Base-by-base conservation (phyloP, 2,329 filamentous ascomycete genomes). In the Colletotrichum trifolii region DNA sequence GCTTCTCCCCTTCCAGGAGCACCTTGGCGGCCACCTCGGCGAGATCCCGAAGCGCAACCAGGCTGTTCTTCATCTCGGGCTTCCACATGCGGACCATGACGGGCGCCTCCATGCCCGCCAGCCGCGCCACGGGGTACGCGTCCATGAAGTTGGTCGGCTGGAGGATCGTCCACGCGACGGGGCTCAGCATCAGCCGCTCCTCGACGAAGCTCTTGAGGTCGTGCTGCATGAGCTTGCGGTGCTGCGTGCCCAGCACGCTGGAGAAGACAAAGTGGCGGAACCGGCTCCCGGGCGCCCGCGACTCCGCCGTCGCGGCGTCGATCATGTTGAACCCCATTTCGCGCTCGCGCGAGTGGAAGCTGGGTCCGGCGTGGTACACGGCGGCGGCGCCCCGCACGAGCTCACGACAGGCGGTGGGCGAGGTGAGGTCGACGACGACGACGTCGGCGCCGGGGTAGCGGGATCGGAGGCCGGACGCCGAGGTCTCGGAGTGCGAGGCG, bases 251-350 rank as follows among this genome's bases (percentile, higher is more conserved):
- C 33, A 59, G 35, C 5, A 39, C 39, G 12, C 39, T 46, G 6
- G 56, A 59, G 11, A 36, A 52, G 8, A 59, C 47, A 38, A 59
- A 59, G 47, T 53, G 47, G 1, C 38, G 38, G 6, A 59, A 25
- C 12, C 33, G 47, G n/a, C 1, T 59, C 0, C 39, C 34, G 1
- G 47, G 10, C 2, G 11, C 15, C 2, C 15, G 33, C 0, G 33
- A 33, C 48, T 59, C 56, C 4, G 40, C 47, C 3, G 47, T 46
- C 2, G 56, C 56, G 10, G 56, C 56, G 17, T 59, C 56, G 34
- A 59, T 46, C 47, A 59, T 53, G 40, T 59, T 59, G 47, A 59
- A 38, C 8, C 56, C 39, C 47, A 59, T 59, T 15, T 59, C 56
- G 8, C 47, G 47, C 39, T 52, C 56, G 56, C 56, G 33, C 8